These are phyloP conservation scores for Hypoxylon crocopeplum DNA, from an alignment of 495 filamentous ascomycete genomes.

Conservation along the genomic window DNA sequence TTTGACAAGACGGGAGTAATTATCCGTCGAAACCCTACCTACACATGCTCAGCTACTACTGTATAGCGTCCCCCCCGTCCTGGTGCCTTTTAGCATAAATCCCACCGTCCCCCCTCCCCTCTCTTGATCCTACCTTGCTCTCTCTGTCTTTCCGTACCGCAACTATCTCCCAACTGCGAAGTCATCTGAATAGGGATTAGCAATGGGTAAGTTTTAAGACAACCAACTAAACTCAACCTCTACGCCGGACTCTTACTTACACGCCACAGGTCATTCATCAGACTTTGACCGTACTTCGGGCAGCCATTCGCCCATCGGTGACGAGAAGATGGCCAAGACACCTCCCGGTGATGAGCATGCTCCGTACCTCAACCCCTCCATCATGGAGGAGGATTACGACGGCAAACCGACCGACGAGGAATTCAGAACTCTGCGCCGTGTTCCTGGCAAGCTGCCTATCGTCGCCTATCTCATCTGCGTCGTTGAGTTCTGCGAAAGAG, in stretches of 20 bases:
- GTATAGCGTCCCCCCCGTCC: constrained; percentile 6
- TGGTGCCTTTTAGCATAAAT: constrained; percentile 32
- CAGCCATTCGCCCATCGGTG: constrained; percentile 18
- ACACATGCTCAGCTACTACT: background rate
- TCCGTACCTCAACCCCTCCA: constrained; percentile 38
- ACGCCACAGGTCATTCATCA: constrained; percentile 4
- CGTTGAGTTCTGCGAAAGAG: constrained; percentile 67
- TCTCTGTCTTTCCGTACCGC: constrained; percentile 20
- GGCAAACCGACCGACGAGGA: constrained; percentile 66
- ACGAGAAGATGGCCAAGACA: constrained; percentile 38
- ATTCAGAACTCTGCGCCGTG: constrained; percentile 58
- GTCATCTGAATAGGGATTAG: constrained; percentile 14
- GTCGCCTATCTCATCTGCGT: constrained; percentile 63
- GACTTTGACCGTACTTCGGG: constrained; percentile 21
- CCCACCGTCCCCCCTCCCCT: constrained; percentile 21
- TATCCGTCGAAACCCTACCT: constrained; percentile 18
- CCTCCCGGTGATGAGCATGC: constrained; percentile 35
- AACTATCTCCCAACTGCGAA: constrained; percentile 10
- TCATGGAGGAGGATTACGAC: constrained; percentile 51
- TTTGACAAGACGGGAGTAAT: constrained; percentile 17
- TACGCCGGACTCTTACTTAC: constrained; percentile 11
- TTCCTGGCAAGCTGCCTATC: constrained; percentile 59
- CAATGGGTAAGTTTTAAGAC: constrained; percentile 28
- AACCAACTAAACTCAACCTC: background rate
- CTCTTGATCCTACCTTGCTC: constrained; percentile 16